Percentiles rank a stretch among this genome's conserved stretches.
Evolutionary conservation across 2,329 filamentous ascomycete genomes (phyloP).

Genomic region (Claviceps monticola): DNA sequence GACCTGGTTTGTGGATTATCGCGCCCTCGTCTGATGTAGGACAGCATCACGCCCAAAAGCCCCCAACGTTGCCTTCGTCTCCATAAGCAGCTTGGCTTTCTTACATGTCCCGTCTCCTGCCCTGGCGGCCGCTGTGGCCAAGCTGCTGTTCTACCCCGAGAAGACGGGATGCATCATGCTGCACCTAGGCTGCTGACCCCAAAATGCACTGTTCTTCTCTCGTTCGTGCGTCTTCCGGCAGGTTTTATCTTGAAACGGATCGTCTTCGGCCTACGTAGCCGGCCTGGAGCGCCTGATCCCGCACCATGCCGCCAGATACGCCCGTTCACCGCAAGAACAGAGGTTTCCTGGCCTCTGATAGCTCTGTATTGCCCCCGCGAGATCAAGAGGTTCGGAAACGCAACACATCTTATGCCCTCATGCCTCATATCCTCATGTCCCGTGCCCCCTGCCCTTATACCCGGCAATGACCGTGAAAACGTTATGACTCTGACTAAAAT

Average conservation of each 20-base stretch:
- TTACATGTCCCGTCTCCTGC: too few relatives aligned
- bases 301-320: conserved; percentile 17
- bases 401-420: background rate
- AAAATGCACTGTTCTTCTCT: background rate
- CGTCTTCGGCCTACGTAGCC: background rate
- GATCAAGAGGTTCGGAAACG: conserved; percentile 29
- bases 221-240: background rate
- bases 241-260: background rate
- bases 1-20: too few relatives aligned
- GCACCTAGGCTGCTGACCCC: background rate
- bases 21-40: too few relatives aligned
- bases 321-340: conserved; percentile 26
- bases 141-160: background rate
- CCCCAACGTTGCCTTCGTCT: too few relatives aligned
- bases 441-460: background rate
- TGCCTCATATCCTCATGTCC: too few relatives aligned
- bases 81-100: too few relatives aligned
- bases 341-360: conserved; percentile 36
- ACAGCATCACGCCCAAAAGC: too few relatives aligned
- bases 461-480: background rate
- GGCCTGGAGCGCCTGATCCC: too few relatives aligned
- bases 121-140: background rate
- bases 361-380: conserved; percentile 34
- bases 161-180: background rate
- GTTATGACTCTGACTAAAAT: conserved; percentile 2